Evolutionary conservation across 2,329 filamentous ascomycete genomes (phyloP).

Genomic region (Phialophora expanda): DNA sequence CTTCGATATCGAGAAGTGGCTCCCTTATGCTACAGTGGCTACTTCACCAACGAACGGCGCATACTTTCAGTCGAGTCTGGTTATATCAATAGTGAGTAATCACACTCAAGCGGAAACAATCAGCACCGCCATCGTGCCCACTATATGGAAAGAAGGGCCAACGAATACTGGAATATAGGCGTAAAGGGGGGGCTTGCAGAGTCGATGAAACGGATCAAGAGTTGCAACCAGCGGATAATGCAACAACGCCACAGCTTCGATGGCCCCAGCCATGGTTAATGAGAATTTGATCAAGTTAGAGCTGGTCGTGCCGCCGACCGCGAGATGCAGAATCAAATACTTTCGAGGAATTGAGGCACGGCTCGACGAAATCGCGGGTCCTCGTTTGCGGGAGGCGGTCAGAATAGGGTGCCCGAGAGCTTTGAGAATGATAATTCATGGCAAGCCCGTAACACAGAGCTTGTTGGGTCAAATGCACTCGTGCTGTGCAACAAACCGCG

Average conservation of each 20-base stretch:
- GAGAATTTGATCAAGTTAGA: neutral
- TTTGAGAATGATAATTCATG: neutral
- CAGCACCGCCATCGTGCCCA: no score
- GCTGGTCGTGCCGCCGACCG: no score
- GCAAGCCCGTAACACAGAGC: neutral
- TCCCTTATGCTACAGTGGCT: no score
- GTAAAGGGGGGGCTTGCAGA: no score
- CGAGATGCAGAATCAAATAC: neutral
- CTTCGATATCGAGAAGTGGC: no score
- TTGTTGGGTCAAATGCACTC: neutral
- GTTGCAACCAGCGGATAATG: neutral
- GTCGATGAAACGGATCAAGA: no score
- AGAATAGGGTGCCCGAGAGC: neutral
- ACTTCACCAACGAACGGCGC: no score
- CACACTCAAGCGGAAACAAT: no score
- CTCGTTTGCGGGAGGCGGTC: neutral
- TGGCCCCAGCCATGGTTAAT: neutral
- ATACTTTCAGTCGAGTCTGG: no score
- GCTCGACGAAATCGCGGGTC: neutral
- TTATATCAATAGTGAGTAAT: no score
- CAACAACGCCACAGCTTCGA: neutral
- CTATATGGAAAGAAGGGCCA: no score
- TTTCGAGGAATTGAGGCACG: neutral
- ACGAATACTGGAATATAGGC: no score
- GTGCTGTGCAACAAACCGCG: neutral